Evolutionary conservation across 23 red algal genomes (phyloP).

Genomic region (Gracilaria domingensis): DNA sequence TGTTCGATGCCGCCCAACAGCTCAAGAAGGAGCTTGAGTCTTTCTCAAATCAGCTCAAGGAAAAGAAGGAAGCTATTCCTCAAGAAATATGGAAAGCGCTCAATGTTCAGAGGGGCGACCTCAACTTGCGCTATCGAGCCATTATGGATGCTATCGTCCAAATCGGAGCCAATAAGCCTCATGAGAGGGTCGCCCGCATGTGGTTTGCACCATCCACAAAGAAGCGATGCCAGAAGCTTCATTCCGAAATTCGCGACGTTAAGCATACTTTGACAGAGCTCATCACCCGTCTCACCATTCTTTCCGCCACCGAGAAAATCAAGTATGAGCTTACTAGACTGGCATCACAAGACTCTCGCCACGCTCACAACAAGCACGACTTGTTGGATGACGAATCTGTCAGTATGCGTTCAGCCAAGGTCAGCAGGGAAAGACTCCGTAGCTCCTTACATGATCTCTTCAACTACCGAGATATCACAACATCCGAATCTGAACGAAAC

Average conservation of each 20-base stretch:
- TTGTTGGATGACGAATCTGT: not conserved
- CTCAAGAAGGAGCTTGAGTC: conserved; percentile 15
- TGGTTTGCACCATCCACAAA: conserved; percentile 41
- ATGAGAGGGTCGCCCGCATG: not conserved
- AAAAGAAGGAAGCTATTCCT: conserved; percentile 18
- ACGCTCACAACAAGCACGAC: too few relatives aligned
- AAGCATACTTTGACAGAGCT: conserved; percentile 14
- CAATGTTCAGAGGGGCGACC: not conserved
- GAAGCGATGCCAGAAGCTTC: not conserved
- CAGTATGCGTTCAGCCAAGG: not conserved
- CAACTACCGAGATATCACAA: not conserved
- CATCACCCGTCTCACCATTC: conserved; percentile 34
- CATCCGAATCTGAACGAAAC: not conserved
- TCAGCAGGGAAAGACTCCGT: conserved; percentile 1
- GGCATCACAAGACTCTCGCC: not conserved
- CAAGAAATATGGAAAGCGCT: not conserved
- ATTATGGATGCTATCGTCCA: conserved; percentile 13
- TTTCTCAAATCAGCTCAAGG: conserved; percentile 3
- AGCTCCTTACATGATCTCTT: conserved; percentile 30
- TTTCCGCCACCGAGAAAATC: conserved; percentile 32
- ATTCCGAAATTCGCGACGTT: conserved; percentile 18
- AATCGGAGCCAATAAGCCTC: conserved; percentile 6
- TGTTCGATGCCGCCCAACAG: conserved; percentile 15
- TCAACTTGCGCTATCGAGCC: not conserved
- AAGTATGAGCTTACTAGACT: conserved; percentile 8